Conservation (phyloP, 768 basidiomycete species). For the Kwoniella botswanensis region DNA sequence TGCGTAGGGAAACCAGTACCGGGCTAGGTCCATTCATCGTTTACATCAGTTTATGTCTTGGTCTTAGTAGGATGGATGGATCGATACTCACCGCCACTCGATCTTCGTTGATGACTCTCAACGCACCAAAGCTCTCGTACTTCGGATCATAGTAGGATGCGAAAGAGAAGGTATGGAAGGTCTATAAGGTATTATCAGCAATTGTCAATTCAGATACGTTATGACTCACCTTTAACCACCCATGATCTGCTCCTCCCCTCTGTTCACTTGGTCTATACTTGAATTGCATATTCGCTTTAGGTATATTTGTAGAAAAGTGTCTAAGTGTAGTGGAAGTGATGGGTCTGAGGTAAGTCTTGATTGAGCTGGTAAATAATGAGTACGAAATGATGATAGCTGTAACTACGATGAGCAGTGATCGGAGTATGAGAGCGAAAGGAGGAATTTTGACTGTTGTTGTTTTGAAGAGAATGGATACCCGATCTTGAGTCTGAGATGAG, state of each 20-base stretch:
- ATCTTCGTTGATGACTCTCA: slow-evolving; percentile 86
- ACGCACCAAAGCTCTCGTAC: slow-evolving; percentile 70
- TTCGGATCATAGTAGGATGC: slow-evolving; percentile 68
- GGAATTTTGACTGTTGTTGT: not conserved
- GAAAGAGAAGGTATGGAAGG: slow-evolving; percentile 49
- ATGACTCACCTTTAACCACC: slow-evolving; percentile 82
- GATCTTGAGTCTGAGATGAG: too few relatives aligned
- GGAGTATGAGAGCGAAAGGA: not conserved
- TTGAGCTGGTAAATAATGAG: not conserved
- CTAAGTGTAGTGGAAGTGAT: not conserved
- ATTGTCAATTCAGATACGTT: not conserved
- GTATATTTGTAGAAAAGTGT: not conserved
- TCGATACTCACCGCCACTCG: slow-evolving; percentile 40
- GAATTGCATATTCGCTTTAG: slow-evolving; percentile 41
- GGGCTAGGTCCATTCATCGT: slow-evolving; percentile 49
- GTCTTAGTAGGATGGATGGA: not conserved
- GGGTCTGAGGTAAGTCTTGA: slow-evolving; percentile 2
- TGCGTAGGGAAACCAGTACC: slow-evolving; percentile 77
- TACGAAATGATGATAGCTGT: slow-evolving; percentile 10
- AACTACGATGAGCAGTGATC: slow-evolving; percentile 3
- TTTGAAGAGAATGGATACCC: not conserved
- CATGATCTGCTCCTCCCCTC: slow-evolving; percentile 76
- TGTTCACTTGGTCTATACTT: slow-evolving; percentile 65
- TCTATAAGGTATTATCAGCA: slow-evolving; percentile 25
- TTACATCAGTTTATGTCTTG: not conserved